Percentiles rank a stretch among this genome's conserved stretches.
Conservation (phyloP, 176 grass and related monocot species). For the Lolium multiflorum region DNA sequence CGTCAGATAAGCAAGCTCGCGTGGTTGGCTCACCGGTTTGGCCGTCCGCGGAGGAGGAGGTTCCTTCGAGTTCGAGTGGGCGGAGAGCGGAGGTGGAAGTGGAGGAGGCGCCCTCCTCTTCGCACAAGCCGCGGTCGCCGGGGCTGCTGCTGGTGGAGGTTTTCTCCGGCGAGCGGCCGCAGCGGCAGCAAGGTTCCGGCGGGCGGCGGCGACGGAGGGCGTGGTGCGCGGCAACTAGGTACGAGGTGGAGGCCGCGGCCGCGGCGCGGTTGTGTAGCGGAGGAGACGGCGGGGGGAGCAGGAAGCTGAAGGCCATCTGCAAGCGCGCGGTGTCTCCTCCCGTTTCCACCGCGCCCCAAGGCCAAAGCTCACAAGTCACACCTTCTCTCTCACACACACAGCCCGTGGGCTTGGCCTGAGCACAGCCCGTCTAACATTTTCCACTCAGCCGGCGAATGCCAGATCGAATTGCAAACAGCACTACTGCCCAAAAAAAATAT, state of each 20-base stretch:
- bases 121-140: conserved; percentile 40
- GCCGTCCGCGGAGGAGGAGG: conserved; percentile 9
- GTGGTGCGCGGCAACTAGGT: not conserved
- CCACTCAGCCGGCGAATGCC: not conserved
- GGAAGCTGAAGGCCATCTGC: conserved; percentile 47
- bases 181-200: conserved; percentile 42
- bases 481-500: not conserved
- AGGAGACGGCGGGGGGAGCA: conserved; percentile 35
- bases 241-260: not conserved
- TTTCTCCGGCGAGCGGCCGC: conserved; percentile 39
- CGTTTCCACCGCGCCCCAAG: conserved; percentile 25
- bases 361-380: not conserved
- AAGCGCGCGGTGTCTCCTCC: conserved; percentile 26
- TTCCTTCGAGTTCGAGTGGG: conserved; percentile 35
- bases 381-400: not conserved
- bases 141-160: conserved; percentile 30
- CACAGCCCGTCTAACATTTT: not conserved
- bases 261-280: conserved; percentile 12
- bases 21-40: conserved; percentile 54
- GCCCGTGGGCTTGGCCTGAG: not conserved
- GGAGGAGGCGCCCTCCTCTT: conserved; percentile 17
- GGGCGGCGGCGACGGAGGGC: conserved; percentile 9
- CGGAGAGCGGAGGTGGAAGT: not conserved
- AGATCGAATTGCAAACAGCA: not conserved
- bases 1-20: conserved; percentile 1